Evolutionary conservation across 441 rosid genomes (phyloP), one percentile per base, ranked within the genome.

Genomic region (Erodium texanum): DNA sequence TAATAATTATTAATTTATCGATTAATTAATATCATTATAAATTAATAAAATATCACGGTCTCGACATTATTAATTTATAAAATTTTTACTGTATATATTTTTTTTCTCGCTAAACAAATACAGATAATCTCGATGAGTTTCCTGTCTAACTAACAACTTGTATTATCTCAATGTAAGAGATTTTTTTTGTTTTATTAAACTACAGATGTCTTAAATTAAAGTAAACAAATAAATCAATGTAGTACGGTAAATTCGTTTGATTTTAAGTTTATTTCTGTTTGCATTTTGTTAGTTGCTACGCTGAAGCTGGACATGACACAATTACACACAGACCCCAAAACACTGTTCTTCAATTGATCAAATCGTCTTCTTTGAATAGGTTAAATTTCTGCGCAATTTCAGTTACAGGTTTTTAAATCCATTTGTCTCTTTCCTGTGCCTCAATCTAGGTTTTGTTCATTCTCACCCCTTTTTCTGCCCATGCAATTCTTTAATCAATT

Each of bases 281-380:
- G 5, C 11, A 50, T n/a, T 61, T 24, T 61, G 8, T 24, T 24
- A 19, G 27, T 10, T 58, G 27, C 10, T 18, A 16, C 1, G 61
- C 22, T 54, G n/a, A n/a, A n/a, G 34, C 62, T 6, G 14, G 12
- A 20, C 15, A 24, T 24, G 14, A 12, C 12, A 61, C 34, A 61
- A 61, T 58, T 22, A 61, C 64, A 50, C 16, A 12, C 4, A 58
- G 22, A 23, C 64, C 16, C 63, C 0, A 58, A 4, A 10, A 61
- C 64, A 61, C 34, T 61, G 34, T 61, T 61, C 64, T 61, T 61
- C 32, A 61, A 24, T 61, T 61, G 24, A 27, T 61, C 64, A 61
- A 24, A n/a, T 61, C 64, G 64, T 61, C 64, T 61, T 24, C 64
- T 12, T 11, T 18, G 11, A 61, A 11, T 22, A 23, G 24, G 58